Evolutionary conservation across 805 yeast genomes (phyloP), one percentile per base, ranked within the genome.

Genomic region (Wickerhamomyces rabaulensis): DNA sequence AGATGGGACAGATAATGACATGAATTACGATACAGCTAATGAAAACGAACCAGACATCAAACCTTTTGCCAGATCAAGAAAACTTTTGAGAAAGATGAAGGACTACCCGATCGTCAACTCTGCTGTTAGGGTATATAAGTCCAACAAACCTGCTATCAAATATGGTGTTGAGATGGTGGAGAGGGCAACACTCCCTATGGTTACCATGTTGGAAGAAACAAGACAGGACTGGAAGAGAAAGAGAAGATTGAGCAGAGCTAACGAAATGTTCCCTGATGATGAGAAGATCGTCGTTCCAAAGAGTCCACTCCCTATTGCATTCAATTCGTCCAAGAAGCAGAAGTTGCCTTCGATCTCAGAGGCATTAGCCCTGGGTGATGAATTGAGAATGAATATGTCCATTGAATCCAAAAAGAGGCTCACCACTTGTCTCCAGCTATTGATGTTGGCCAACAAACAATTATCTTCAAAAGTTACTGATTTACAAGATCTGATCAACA

Each of bases 381-480:
- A 68, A 23, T 55, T 58, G 26, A 52, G 58, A 10, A 47, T 67
- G 16, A 68, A 61, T 38, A 67, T 80, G 61, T 75, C 85, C 0
- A 74, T 80, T 46, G 96, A 88, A 57, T 84, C 91, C 22, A 78
- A 87, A 49, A 82, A 83, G 53, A 75, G 91, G 52, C 61, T 90
- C 41, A 82, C 86, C 33, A 85, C 92, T 58, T 80, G 95, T 56
- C 72, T 91, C 41, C 91, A 89, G 54, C 72, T 91, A 44, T 69
- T 90, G 46, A 84, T 84, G 58, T 70, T 88, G 42, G 97, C 97
- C 3, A 90, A 88, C 58, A 80, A 79, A 47, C 88, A 84, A 56
- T 72, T 90, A 27, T 81, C 84, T 41, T 70, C 76, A 41, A 80
- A 88, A 53, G 85, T 90, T 17, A 73, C 72, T 45, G 74, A 73